Evolutionary conservation across 768 basidiomycete genomes (phyloP).

Genomic region (Tephrocybe sp.): DNA sequence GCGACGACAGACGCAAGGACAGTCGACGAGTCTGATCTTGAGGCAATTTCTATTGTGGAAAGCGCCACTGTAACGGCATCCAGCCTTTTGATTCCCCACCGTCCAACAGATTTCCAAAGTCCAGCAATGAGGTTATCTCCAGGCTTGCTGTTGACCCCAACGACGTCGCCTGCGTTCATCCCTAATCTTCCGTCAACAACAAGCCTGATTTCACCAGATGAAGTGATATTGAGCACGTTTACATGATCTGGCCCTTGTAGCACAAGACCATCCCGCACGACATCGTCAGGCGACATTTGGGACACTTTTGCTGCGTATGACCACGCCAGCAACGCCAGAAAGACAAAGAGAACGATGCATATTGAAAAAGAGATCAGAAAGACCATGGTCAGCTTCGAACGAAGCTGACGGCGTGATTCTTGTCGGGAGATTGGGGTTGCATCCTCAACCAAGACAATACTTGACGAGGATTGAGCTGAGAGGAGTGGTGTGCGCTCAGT

Average conservation of each 20-base stretch:
- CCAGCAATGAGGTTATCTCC: slow-evolving; percentile 41
- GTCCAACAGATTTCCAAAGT: slow-evolving; percentile 65
- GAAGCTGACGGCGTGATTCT: slow-evolving; percentile 29
- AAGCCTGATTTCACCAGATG: slow-evolving; percentile 57
- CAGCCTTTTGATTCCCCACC: slow-evolving; percentile 60
- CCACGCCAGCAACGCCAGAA: slow-evolving; percentile 55
- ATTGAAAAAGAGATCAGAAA: slow-evolving; percentile 57
- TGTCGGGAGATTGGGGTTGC: slow-evolving; percentile 9
- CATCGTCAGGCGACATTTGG: slow-evolving; percentile 51
- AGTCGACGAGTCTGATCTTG: slow-evolving; percentile 36
- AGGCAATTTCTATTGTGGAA: slow-evolving; percentile 47
- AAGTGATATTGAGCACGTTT: slow-evolving; percentile 60
- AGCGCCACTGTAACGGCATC: slow-evolving; percentile 56
- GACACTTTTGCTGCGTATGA: slow-evolving; percentile 62
- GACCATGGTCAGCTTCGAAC: slow-evolving; percentile 40
- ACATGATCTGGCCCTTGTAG: slow-evolving; percentile 60
- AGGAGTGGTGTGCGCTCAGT: slow-evolving; percentile 59
- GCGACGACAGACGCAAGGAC: slow-evolving; percentile 47
- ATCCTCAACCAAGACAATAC: slow-evolving; percentile 18
- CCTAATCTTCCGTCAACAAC: slow-evolving; percentile 56
- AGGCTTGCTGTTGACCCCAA: slow-evolving; percentile 49
- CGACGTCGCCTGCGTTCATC: slow-evolving; percentile 60
- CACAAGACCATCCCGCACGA: slow-evolving; percentile 53
- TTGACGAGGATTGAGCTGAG: slow-evolving; percentile 31
- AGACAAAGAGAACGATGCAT: slow-evolving; percentile 42